Evolutionary conservation across 768 basidiomycete species (phyloP).

Genomic region (Kwoniella sp.): DNA sequence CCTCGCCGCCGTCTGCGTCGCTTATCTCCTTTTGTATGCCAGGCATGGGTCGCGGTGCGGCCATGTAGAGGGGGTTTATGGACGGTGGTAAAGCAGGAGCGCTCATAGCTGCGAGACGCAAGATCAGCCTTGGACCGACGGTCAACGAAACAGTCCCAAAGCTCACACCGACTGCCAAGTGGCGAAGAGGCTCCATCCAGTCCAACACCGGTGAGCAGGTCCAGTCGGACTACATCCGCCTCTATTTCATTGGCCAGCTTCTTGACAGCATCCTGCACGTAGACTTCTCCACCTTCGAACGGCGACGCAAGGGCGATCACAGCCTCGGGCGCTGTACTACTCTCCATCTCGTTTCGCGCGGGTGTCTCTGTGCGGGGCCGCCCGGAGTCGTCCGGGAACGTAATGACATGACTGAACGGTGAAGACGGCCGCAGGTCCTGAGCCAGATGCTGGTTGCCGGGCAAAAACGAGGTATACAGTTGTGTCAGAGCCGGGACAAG

Average conservation of each 20-base stretch:
- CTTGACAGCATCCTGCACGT: slow-evolving; percentile 71
- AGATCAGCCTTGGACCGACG: background rate
- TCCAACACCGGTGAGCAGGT: slow-evolving; percentile 78
- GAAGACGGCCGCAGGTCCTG: background rate
- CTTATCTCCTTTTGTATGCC: slow-evolving; percentile 24
- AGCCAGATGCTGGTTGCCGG: slow-evolving; percentile 23
- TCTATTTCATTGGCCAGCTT: slow-evolving; percentile 69
- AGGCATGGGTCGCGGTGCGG: slow-evolving; percentile 55
- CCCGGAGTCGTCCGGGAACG: slow-evolving; percentile 10
- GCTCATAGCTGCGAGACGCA: background rate
- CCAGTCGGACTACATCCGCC: slow-evolving; percentile 78
- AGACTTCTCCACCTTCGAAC: slow-evolving; percentile 77
- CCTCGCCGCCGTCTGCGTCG: slow-evolving; percentile 55
- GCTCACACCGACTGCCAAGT: slow-evolving; percentile 27
- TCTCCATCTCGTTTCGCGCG: background rate
- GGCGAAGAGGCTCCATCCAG: slow-evolving; percentile 75
- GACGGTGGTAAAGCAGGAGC: background rate
- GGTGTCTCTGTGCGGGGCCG: slow-evolving; percentile 6
- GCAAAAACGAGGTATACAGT: slow-evolving; percentile 25
- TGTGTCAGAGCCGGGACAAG: slow-evolving; percentile 16
- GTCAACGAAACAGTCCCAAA: too few species aligned
- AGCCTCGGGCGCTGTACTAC: slow-evolving; percentile 3
- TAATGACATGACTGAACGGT: slow-evolving; percentile 9
- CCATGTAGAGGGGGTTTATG: slow-evolving; percentile 52
- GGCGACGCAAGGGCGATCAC: slow-evolving; percentile 55